Conservation (phyloP, 2,329 filamentous ascomycete genomes). For the Macrophomina phaseolina region DNA sequence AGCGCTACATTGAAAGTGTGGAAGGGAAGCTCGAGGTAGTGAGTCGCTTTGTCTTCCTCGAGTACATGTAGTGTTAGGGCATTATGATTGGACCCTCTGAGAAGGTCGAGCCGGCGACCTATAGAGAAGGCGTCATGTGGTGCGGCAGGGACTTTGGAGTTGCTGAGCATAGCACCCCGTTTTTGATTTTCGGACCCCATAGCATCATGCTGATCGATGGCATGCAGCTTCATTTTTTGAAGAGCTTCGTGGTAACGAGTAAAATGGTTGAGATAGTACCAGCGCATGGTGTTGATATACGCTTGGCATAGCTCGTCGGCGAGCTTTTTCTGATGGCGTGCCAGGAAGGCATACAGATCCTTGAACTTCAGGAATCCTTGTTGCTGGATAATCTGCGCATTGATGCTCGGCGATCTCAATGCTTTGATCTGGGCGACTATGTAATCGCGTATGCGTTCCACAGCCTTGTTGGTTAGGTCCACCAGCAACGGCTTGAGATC, state of each 20-base stretch:
- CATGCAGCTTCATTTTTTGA: slow-evolving; percentile 81
- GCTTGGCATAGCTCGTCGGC: slow-evolving; percentile 90
- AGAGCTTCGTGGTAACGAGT: slow-evolving; percentile 83
- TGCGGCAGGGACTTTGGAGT: slow-evolving; percentile 52
- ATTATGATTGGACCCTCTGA: slow-evolving; percentile 73
- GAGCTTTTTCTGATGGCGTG: slow-evolving; percentile 79
- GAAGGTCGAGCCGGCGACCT: slow-evolving; percentile 81
- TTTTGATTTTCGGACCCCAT: slow-evolving; percentile 77
- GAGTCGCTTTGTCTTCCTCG: slow-evolving; percentile 83
- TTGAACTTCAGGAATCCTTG: slow-evolving; percentile 88
- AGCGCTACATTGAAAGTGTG: slow-evolving; percentile 93
- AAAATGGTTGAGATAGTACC: slow-evolving; percentile 96
- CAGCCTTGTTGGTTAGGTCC: slow-evolving; percentile 84
- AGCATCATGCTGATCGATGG: slow-evolving; percentile 81
- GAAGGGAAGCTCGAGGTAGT: slow-evolving; percentile 90
- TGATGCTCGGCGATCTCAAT: slow-evolving; percentile 91
- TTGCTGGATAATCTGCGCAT: slow-evolving; percentile 95
- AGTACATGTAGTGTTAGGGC: slow-evolving; percentile 88
- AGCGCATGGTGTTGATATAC: slow-evolving; percentile 98
- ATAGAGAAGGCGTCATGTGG: slow-evolving; percentile 88
- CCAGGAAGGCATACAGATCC: slow-evolving; percentile 84
- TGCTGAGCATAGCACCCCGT: slow-evolving; percentile 51
- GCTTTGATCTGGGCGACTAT: slow-evolving; percentile 94
- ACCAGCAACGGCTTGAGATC: slow-evolving; percentile 86
- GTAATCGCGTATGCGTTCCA: slow-evolving; percentile 92